phyloP scores from a whole-genome alignment of 768 basidiomycete species.

The Mycena maculata region DNA sequence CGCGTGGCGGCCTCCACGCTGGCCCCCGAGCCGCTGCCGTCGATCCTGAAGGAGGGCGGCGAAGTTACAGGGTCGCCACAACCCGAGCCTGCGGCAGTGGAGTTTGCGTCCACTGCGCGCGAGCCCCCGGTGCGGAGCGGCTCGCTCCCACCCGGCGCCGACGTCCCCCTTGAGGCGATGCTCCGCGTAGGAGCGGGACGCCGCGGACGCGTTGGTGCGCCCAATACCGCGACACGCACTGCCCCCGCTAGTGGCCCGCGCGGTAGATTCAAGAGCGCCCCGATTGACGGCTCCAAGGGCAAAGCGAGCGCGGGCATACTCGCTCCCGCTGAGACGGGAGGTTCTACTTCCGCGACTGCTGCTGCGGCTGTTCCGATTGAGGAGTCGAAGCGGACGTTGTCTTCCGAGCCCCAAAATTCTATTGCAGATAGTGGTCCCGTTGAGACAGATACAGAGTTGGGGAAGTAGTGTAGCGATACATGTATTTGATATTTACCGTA shows the following conservation, averaged over 20 bases:
- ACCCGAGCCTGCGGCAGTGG: constrained; percentile 20
- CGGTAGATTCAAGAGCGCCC: constrained; percentile 31
- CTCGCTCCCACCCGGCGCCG: constrained; percentile 22
- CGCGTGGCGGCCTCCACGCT: background rate
- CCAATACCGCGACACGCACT: background rate
- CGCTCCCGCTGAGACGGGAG: background rate
- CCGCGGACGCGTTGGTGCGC: constrained; percentile 17
- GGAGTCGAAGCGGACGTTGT: constrained; percentile 22
- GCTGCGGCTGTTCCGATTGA: constrained; percentile 26
- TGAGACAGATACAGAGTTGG: background rate
- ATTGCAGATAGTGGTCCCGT: background rate
- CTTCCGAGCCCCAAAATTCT: background rate
- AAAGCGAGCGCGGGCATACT: constrained; percentile 4
- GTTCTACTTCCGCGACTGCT: background rate
- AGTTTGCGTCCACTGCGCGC: constrained; percentile 12
- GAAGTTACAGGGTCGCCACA: constrained; percentile 20
- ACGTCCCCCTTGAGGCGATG: constrained; percentile 31
- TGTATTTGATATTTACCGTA: constrained; percentile 20
- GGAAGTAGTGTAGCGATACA: constrained; percentile 17
- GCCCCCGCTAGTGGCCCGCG: background rate
- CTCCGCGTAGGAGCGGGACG: constrained; percentile 31
- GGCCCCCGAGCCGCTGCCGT: constrained; percentile 10
- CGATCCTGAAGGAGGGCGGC: constrained; percentile 21
- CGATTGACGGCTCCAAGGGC: constrained; percentile 6
- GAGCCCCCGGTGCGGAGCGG: constrained; percentile 10